Conservation (phyloP, 176 grass and related monocot species). For the Puccinellia tenuiflora region DNA sequence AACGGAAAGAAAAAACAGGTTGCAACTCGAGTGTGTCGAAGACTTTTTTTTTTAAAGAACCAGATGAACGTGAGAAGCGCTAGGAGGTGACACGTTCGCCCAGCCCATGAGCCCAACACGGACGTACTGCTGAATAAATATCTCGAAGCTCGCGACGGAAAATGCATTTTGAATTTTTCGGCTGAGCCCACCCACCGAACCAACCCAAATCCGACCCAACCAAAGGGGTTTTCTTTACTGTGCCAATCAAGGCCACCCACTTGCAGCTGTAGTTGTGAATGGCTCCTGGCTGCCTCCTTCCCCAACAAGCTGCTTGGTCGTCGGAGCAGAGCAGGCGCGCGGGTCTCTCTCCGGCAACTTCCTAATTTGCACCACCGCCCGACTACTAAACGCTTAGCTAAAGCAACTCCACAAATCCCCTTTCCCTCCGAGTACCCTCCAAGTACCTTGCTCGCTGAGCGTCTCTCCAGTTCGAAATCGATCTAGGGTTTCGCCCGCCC, state of each 20-base stretch:
- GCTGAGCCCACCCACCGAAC: neutral
- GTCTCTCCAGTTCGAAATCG: neutral
- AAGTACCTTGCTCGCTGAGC: neutral
- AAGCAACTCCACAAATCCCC: neutral
- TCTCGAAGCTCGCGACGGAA: neutral
- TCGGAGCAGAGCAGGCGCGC: neutral
- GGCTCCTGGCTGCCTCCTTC: neutral
- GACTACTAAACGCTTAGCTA: neutral
- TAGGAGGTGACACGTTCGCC: too few species aligned
- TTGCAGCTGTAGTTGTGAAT: neutral
- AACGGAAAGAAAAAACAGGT: too few species aligned
- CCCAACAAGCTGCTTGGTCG: neutral
- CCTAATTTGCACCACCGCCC: neutral
- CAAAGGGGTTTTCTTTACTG: neutral
- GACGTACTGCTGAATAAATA: too few species aligned
- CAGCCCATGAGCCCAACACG: too few species aligned
- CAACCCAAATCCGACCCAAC: neutral
- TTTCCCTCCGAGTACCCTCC: neutral
- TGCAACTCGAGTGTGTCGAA: too few species aligned
- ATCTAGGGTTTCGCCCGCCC: conserved; percentile 50
- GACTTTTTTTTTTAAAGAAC: too few species aligned
- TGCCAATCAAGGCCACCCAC: neutral
- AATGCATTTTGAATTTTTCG: neutral
- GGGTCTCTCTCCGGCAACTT: neutral
- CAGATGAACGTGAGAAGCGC: too few species aligned